These are phyloP conservation scores for Sugiyamaella lignohabitans DNA, from an alignment of 805 yeast genomes.

Conservation along the genomic window DNA sequence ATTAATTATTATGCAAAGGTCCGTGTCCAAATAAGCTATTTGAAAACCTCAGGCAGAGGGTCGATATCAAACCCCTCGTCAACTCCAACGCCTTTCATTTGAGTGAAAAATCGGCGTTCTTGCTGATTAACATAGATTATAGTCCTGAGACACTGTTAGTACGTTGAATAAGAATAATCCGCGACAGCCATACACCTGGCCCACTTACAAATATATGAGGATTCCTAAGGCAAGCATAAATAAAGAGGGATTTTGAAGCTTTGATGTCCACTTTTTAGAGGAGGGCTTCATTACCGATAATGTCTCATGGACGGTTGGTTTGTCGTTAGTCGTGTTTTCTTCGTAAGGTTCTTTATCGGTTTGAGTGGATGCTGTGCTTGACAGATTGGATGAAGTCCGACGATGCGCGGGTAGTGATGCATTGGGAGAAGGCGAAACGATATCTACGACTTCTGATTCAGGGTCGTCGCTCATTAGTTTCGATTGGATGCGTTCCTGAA, in stretches of 20 bases:
- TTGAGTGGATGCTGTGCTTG: neutral
- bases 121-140: constrained; percentile 2
- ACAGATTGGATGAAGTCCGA: neutral
- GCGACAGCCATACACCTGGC: neutral
- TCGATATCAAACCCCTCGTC: constrained; percentile 6
- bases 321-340: neutral
- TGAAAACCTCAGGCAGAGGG: constrained; percentile 4
- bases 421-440: neutral
- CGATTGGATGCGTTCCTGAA: constrained; percentile 11
- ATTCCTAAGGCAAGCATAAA: neutral
- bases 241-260: no score
- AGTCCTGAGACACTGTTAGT: neutral
- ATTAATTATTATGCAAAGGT: no score
- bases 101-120: constrained; percentile 2
- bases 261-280: no score
- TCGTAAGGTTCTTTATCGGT: neutral
- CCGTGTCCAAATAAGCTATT: neutral
- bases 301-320: neutral
- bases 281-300: neutral
- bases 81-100: neutral
- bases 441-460: neutral
- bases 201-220: neutral
- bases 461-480: constrained; percentile 1
- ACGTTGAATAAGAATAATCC: neutral
- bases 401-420: neutral